Evolutionary conservation across 805 yeast species (phyloP).

Genomic region (Wickerhamiella nectarea): DNA sequence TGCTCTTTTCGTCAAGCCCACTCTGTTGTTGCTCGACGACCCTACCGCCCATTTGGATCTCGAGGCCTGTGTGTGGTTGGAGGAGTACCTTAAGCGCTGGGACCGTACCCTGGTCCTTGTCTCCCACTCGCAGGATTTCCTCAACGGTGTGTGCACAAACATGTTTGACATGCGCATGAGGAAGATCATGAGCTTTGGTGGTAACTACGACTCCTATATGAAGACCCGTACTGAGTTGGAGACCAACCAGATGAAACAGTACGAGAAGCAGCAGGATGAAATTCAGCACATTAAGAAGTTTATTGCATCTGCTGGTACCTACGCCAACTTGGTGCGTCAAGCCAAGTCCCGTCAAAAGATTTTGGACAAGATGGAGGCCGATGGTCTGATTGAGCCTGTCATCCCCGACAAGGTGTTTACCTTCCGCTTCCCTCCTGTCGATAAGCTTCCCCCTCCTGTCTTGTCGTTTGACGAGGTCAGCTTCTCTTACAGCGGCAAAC

Average conservation of each 20-base stretch:
- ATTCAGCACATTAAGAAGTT: slow-evolving; percentile 95
- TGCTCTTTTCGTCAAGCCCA: slow-evolving; percentile 96
- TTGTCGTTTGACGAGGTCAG: slow-evolving; percentile 91
- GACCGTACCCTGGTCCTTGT: slow-evolving; percentile 88
- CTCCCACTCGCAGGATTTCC: slow-evolving; percentile 98
- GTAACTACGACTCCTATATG: slow-evolving; percentile 94
- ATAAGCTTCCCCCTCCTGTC: slow-evolving; percentile 97
- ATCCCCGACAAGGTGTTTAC: slow-evolving; percentile 86
- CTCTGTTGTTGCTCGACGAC: slow-evolving; percentile 85
- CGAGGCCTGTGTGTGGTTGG: slow-evolving; percentile 99
- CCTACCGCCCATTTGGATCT: slow-evolving; percentile 99
- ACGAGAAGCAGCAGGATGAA: slow-evolving; percentile 96
- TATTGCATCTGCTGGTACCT: slow-evolving; percentile 99
- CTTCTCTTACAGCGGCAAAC: slow-evolving; percentile 62
- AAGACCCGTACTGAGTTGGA: slow-evolving; percentile 91
- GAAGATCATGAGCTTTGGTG: slow-evolving; percentile 69
- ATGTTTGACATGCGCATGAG: slow-evolving; percentile 95
- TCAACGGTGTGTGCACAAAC: slow-evolving; percentile 95
- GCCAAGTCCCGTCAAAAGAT: slow-evolving; percentile 99
- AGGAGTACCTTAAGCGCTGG: slow-evolving; percentile 88
- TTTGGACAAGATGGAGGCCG: slow-evolving; percentile 99
- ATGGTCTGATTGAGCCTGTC: slow-evolving; percentile 83
- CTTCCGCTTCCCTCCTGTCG: slow-evolving; percentile 88
- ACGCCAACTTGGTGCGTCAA: slow-evolving; percentile 95
- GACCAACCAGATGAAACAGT: slow-evolving; percentile 96